phyloP scores from a whole-genome alignment of 768 basidiomycete genomes.

The Agaricus blazei region DNA sequence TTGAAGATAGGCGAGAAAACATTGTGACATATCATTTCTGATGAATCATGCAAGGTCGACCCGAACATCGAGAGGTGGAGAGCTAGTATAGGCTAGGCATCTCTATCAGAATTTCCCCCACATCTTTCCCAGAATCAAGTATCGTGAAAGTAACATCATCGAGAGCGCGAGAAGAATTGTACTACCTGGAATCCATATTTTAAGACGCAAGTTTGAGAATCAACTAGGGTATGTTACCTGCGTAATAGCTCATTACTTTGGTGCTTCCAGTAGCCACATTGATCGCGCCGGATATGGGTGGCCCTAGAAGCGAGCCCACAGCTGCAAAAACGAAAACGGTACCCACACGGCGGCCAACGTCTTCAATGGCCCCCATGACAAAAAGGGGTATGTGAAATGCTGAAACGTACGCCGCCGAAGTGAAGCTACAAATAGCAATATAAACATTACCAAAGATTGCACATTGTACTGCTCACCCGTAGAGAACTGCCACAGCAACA shows the following conservation, averaged over 20 bases:
- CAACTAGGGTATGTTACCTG: slow-evolving; percentile 25
- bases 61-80: too few species aligned
- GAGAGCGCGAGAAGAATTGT: slow-evolving; percentile 35
- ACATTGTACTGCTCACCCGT: slow-evolving; percentile 38
- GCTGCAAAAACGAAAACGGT: slow-evolving; percentile 49
- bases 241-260: slow-evolving; percentile 42
- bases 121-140: slow-evolving; percentile 32
- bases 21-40: too few species aligned
- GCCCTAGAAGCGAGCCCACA: slow-evolving; percentile 51
- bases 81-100: neutral
- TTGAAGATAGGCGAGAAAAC: too few species aligned
- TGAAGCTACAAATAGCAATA: slow-evolving; percentile 25
- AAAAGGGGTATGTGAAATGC: slow-evolving; percentile 42
- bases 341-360: slow-evolving; percentile 54
- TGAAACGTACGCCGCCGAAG: slow-evolving; percentile 46
- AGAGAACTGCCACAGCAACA: slow-evolving; percentile 47
- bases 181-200: slow-evolving; percentile 12
- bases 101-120: slow-evolving; percentile 33
- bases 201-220: neutral
- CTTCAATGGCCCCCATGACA: slow-evolving; percentile 43
- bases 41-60: too few species aligned
- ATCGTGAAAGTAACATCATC: slow-evolving; percentile 33
- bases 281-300: slow-evolving; percentile 62
- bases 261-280: slow-evolving; percentile 40
- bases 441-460: neutral